Percentiles rank a stretch among this genome's conserved stretches.
Evolutionary conservation across 371 early-diverging fungal species (phyloP).

Genomic region (Circinella umbellata): DNA sequence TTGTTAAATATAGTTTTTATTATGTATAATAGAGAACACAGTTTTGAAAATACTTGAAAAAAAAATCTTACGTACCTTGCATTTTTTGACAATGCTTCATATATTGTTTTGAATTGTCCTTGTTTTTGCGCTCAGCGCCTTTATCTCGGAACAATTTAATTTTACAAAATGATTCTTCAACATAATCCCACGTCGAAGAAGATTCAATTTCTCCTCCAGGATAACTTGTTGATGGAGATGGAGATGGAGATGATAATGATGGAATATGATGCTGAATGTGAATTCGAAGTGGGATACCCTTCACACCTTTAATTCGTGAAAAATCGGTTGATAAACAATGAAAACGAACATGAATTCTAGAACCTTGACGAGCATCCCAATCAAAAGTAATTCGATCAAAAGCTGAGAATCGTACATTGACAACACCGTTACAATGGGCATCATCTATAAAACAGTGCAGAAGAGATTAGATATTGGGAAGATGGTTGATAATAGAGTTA

Average conservation of each 20-base stretch:
- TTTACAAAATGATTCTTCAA: conserved; percentile 67
- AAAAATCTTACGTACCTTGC: conserved; percentile 33
- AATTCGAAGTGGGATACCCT: conserved; percentile 77
- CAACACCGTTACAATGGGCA: conserved; percentile 46
- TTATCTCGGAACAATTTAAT: conserved; percentile 84
- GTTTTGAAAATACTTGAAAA: background rate
- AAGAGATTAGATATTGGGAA: background rate
- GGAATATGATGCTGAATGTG: conserved; percentile 30
- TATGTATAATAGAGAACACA: too few relatives aligned
- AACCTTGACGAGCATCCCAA: conserved; percentile 74
- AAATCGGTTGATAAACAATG: conserved; percentile 86
- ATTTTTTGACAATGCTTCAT: conserved; percentile 61
- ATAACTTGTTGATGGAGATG: background rate
- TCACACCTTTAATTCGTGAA: conserved; percentile 84
- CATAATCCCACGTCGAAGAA: conserved; percentile 17
- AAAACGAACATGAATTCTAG: conserved; percentile 75
- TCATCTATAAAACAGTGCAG: conserved; percentile 22
- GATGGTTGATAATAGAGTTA: too few relatives aligned
- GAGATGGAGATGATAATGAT: background rate
- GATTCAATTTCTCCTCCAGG: background rate
- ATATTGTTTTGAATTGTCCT: conserved; percentile 64
- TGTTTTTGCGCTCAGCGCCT: conserved; percentile 68
- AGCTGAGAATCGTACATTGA: conserved; percentile 56
- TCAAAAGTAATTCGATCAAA: conserved; percentile 80
- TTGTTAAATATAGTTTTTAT: background rate